Evolutionary conservation across 495 filamentous ascomycete genomes (phyloP).

Genomic region (Penicillium mononematosum): DNA sequence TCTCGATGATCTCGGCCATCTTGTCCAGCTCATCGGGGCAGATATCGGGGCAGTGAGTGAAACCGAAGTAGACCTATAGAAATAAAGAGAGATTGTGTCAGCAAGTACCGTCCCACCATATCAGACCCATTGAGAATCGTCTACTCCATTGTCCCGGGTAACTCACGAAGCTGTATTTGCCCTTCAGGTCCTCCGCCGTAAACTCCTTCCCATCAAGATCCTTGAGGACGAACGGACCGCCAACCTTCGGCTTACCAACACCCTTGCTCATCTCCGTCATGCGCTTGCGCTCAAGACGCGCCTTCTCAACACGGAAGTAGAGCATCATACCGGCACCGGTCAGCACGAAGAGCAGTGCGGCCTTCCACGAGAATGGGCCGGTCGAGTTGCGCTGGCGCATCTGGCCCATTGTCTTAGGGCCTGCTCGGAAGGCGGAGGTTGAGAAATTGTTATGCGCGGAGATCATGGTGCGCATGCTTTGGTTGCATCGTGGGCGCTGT

Average conservation of each 20-base stretch:
- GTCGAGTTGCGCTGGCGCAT: slow-evolving; percentile 42
- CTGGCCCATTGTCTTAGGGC: slow-evolving; percentile 45
- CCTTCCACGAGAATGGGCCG: slow-evolving; percentile 83
- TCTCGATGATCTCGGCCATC: slow-evolving; percentile 90
- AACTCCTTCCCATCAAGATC: slow-evolving; percentile 78
- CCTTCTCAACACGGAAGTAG: slow-evolving; percentile 91
- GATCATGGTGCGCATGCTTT: slow-evolving; percentile 16
- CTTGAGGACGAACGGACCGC: slow-evolving; percentile 77
- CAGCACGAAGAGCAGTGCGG: slow-evolving; percentile 79
- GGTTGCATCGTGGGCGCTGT: slow-evolving; percentile 26
- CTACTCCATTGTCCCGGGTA: neutral
- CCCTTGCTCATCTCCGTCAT: slow-evolving; percentile 91
- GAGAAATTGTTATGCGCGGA: slow-evolving; percentile 32
- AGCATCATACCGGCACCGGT: slow-evolving; percentile 73
- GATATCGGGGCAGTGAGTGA: slow-evolving; percentile 97
- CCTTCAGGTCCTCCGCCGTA: slow-evolving; percentile 75
- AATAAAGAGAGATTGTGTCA: neutral
- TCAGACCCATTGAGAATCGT: neutral
- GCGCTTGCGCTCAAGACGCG: slow-evolving; percentile 77
- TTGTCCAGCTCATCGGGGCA: slow-evolving; percentile 99
- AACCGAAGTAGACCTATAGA: slow-evolving; percentile 87
- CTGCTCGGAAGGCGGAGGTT: slow-evolving; percentile 28
- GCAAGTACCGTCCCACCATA: neutral
- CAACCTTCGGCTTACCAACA: slow-evolving; percentile 87
- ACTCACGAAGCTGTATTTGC: slow-evolving; percentile 73